Evolutionary conservation across 805 yeast genomes (phyloP).

Genomic region (Isabelozyma pseudorhagii): DNA sequence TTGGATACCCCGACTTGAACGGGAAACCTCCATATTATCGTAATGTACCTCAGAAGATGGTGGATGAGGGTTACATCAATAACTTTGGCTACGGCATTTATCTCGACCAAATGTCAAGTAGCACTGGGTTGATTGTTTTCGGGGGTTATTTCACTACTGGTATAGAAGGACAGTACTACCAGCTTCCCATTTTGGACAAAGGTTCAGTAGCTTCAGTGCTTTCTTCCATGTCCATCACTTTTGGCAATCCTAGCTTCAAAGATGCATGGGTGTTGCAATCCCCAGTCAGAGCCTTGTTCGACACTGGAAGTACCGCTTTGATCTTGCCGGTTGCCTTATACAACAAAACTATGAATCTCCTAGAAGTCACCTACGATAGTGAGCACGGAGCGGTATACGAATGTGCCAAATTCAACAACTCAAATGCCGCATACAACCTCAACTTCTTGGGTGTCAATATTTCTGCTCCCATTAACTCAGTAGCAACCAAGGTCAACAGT

Average conservation of each 20-base stretch:
- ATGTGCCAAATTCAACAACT: neutral
- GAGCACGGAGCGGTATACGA: neutral
- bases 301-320: neutral
- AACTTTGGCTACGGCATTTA: conserved; percentile 1
- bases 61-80: neutral
- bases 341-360: neutral
- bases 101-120: neutral
- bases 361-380: neutral
- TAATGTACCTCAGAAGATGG: neutral
- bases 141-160: neutral
- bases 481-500: neutral
- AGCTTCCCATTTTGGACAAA: neutral
- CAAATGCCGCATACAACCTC: neutral
- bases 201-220: neutral
- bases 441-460: conserved; percentile 1
- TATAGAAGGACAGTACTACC: neutral
- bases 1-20: neutral
- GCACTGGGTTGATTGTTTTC: neutral
- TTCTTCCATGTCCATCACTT: neutral
- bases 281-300: neutral
- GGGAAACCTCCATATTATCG: neutral
- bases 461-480: neutral
- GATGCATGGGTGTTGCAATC: conserved; percentile 1
- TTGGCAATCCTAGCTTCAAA: neutral
- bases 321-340: neutral